These are phyloP conservation scores for Debaryomyces singareniensis DNA, from an alignment of 1,139 yeast genomes.

Conservation along the genomic window DNA sequence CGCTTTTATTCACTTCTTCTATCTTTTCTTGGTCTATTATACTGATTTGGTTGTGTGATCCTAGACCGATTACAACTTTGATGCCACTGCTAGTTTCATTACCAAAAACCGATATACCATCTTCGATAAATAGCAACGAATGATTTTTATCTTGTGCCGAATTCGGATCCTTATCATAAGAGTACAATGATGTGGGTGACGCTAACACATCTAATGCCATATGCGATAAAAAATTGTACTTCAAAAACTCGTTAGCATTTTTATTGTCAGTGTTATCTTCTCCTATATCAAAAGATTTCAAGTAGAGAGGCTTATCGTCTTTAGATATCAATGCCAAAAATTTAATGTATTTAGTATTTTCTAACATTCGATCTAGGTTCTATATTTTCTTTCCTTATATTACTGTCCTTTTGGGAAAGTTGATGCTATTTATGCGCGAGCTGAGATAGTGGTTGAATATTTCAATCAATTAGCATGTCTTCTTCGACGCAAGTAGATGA, in stretches of 20 bases:
- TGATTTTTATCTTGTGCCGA: conserved; percentile 21
- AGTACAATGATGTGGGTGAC: conserved; percentile 39
- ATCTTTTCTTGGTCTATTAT: conserved; percentile 1
- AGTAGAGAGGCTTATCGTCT: conserved; percentile 54
- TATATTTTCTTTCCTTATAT: too few relatives aligned
- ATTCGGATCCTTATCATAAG: conserved; percentile 36
- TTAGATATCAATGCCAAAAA: conserved; percentile 52
- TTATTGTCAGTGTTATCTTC: conserved; percentile 10
- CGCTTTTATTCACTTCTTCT: conserved; percentile 2
- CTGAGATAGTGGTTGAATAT: too few relatives aligned
- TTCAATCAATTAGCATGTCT: conserved; percentile 15
- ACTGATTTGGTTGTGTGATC: conserved; percentile 4
- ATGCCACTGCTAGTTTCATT: conserved; percentile 56
- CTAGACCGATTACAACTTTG: conserved; percentile 49
- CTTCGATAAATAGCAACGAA: conserved; percentile 50
- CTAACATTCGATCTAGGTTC: too few relatives aligned
- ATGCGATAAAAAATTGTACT: conserved; percentile 58
- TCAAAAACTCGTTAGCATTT: conserved; percentile 40
- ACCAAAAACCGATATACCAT: conserved; percentile 56
- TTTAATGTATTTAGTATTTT: conserved; percentile 14
- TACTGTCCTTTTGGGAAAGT: too few relatives aligned
- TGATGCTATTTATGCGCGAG: too few relatives aligned
- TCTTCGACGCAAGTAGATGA: conserved; percentile 27
- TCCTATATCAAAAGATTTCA: conserved; percentile 41
- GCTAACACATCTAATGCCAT: conserved; percentile 62